Percentiles rank a stretch among this genome's conserved stretches.
phyloP scores from a whole-genome alignment of 179 eudicot genomes.

The Spergularia azorica region DNA sequence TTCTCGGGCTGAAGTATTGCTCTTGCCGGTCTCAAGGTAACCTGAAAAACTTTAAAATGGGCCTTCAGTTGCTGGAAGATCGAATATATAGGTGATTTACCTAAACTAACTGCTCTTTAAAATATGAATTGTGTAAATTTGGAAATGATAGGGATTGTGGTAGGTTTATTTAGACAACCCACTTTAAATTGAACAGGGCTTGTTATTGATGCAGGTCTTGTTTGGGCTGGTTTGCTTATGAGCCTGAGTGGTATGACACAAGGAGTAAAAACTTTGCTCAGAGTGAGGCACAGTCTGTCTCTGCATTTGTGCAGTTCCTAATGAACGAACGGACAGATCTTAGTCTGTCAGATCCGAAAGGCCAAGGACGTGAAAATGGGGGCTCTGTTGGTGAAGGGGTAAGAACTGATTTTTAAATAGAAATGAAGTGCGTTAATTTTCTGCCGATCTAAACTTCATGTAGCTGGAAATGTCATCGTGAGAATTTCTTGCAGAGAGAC shows the following conservation, averaged over 20 bases:
- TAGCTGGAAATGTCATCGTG: conserved; percentile 8
- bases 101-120: neutral
- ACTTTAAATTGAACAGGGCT: neutral
- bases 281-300: conserved; percentile 93
- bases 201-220: conserved; percentile 57
- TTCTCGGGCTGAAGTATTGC: conserved; percentile 87
- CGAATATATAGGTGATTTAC: conserved; percentile 72
- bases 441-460: neutral
- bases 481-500: conserved; percentile 51
- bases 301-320: conserved; percentile 75
- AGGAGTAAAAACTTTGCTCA: conserved; percentile 72
- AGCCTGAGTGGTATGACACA: conserved; percentile 91
- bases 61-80: conserved; percentile 97
- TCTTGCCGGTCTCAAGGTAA: conserved; percentile 87
- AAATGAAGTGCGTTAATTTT: neutral
- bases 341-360: conserved; percentile 64
- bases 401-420: conserved; percentile 23
- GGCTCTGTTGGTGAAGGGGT: conserved; percentile 65
- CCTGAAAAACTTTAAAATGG: conserved; percentile 73
- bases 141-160: neutral
- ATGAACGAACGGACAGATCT: conserved; percentile 56
- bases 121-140: neutral
- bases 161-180: neutral
- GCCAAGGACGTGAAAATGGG: conserved; percentile 68
- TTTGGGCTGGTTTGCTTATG: conserved; percentile 93